Conservation (phyloP, 345 rosid species). For the Lenwebbia sp. region DNA sequence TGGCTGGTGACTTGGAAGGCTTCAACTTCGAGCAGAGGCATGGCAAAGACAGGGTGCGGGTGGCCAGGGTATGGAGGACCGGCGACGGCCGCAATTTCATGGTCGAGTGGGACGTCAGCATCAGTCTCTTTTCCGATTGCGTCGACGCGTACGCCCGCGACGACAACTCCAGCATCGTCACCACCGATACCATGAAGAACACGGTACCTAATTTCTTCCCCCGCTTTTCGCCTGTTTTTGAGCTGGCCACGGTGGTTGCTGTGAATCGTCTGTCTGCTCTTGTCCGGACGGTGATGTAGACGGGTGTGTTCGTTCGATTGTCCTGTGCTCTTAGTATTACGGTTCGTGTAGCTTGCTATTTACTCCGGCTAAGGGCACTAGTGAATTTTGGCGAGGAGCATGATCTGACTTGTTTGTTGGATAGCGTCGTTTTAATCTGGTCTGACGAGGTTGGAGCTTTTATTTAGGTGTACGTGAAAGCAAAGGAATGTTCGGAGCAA, state of each 20-base stretch:
- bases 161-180: slow-evolving; percentile 82
- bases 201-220: slow-evolving; percentile 23
- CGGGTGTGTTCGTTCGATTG: neutral
- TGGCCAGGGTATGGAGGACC: slow-evolving; percentile 76
- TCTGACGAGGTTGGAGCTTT: neutral
- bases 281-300: neutral
- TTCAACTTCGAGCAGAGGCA: slow-evolving; percentile 74
- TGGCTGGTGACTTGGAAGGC: slow-evolving; percentile 41
- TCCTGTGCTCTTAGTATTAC: neutral
- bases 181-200: slow-evolving; percentile 96
- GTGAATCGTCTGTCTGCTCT: neutral
- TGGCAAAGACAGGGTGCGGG: slow-evolving; percentile 77
- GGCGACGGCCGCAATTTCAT: slow-evolving; percentile 37
- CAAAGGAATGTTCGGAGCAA: slow-evolving; percentile 62
- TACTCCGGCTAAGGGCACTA: neutral
- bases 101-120: slow-evolving; percentile 77
- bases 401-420: neutral
- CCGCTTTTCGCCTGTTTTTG: neutral
- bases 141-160: slow-evolving; percentile 45
- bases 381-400: neutral
- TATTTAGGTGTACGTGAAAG: slow-evolving; percentile 74
- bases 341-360: neutral
- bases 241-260: neutral
- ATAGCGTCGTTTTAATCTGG: neutral
- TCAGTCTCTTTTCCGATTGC: slow-evolving; percentile 76